Evolutionary conservation across 2,329 filamentous ascomycete species (phyloP).

Genomic region (Pezicula radicicola): DNA sequence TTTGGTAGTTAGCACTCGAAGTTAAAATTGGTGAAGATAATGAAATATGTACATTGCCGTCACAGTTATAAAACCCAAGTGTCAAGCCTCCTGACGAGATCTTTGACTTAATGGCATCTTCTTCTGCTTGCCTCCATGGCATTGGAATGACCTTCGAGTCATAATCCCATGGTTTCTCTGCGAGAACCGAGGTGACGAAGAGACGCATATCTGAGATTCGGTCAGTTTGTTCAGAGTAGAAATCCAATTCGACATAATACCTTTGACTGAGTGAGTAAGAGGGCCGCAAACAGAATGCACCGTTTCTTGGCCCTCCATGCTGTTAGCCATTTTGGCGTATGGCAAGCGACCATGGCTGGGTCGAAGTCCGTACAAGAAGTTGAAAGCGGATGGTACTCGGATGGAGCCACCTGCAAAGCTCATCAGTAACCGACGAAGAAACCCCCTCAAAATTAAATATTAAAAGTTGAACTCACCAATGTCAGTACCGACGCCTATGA

Average conservation of each 20-base stretch:
- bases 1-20: slow-evolving; percentile 3
- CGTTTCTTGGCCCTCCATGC: slow-evolving; percentile 41
- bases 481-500: slow-evolving; percentile 26
- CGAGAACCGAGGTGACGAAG: slow-evolving; percentile 31
- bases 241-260: slow-evolving; percentile 12
- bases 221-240: slow-evolving; percentile 19
- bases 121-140: slow-evolving; percentile 30
- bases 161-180: slow-evolving; percentile 30
- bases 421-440: background rate
- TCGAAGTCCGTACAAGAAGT: slow-evolving; percentile 32
- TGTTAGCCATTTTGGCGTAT: slow-evolving; percentile 28
- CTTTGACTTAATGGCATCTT: slow-evolving; percentile 29
- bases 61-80: slow-evolving; percentile 32
- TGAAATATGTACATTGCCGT: slow-evolving; percentile 25
- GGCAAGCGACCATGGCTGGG: slow-evolving; percentile 25
- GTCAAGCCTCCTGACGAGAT: slow-evolving; percentile 31
- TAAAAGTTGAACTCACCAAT: slow-evolving; percentile 12
- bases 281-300: slow-evolving; percentile 30
- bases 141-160: slow-evolving; percentile 35
- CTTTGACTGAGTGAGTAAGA: slow-evolving; percentile 36
- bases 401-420: slow-evolving; percentile 25
- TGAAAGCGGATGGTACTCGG: slow-evolving; percentile 31
- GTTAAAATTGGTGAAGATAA: background rate
- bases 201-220: slow-evolving; percentile 28
- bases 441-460: no score